Percentiles rank a stretch among this genome's conserved stretches.
Conservation (phyloP, 1,284 basidiomycete genomes). For the Pyrrhoderma lamaoense region DNA sequence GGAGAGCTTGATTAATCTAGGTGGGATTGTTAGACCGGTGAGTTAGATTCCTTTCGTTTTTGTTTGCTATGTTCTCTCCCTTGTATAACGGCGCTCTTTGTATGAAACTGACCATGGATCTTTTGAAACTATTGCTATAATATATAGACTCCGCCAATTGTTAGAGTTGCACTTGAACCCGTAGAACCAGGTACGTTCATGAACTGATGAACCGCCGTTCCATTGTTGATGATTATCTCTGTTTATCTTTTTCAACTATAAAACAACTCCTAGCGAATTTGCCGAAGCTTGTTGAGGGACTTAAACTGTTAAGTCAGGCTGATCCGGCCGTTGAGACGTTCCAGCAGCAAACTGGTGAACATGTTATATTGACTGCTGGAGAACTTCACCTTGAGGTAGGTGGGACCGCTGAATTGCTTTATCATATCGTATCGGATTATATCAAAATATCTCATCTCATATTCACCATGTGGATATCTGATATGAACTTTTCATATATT, state of each 20-base stretch:
- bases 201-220: too few species aligned
- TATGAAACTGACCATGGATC: too few species aligned
- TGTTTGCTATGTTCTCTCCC: too few species aligned
- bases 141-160: constrained; percentile 78
- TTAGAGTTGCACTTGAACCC: constrained; percentile 93
- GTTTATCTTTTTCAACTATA: too few species aligned
- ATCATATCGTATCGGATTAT: too few species aligned
- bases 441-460: too few species aligned
- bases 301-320: constrained; percentile 88
- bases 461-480: too few species aligned
- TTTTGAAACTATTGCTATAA: too few species aligned
- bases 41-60: too few species aligned
- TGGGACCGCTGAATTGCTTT: constrained; percentile 6
- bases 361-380: constrained; percentile 94
- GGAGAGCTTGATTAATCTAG: constrained; percentile 75
- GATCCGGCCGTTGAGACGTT: constrained; percentile 98
- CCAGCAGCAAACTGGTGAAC: constrained; percentile 95
- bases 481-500: too few species aligned
- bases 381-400: constrained; percentile 91
- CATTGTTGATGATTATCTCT: too few species aligned
- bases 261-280: constrained; percentile 79
- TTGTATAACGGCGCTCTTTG: too few species aligned
- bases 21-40: constrained; percentile 68
- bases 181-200: constrained; percentile 48
- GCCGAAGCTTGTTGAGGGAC: constrained; percentile 82